Evolutionary conservation across 164 flowering plant genomes (phyloP).

Genomic region (Magnolia sinica): DNA sequence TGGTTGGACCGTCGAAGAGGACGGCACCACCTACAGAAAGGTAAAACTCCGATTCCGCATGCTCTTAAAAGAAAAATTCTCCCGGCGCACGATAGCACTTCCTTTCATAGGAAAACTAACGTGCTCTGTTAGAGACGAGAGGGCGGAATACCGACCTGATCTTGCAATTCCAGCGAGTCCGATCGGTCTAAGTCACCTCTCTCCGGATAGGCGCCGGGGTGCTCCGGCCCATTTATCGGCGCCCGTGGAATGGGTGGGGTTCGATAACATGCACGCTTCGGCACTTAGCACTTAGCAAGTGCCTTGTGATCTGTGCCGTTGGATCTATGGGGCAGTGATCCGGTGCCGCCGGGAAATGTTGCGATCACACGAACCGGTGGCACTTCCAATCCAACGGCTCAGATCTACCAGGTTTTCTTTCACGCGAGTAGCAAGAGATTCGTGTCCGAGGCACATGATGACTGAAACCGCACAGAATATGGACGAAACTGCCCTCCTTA

Average conservation of each 20-base stretch:
- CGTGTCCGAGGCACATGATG: background rate
- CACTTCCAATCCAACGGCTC: background rate
- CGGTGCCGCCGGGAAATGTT: too few species aligned
- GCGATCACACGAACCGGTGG: too few species aligned
- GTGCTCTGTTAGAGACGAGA: background rate
- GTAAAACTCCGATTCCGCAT: constrained; percentile 20
- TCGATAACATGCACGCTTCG: background rate
- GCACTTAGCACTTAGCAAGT: too few species aligned
- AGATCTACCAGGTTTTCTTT: background rate
- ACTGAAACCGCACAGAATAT: too few species aligned
- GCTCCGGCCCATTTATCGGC: background rate
- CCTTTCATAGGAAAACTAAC: background rate
- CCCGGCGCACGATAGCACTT: constrained; percentile 1
- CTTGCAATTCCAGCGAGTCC: too few species aligned
- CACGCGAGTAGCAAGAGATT: background rate
- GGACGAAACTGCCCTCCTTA: background rate
- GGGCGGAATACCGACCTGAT: too few species aligned
- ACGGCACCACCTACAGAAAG: constrained; percentile 91
- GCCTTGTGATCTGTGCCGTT: too few species aligned
- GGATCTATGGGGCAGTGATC: too few species aligned
- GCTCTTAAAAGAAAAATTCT: background rate
- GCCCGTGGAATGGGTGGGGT: background rate
- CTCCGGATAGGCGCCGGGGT: background rate
- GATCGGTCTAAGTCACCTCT: background rate
- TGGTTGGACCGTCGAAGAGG: constrained; percentile 89